Base-by-base conservation (phyloP, 1,284 basidiomycete species). In the Trichosporon asahii region DNA sequence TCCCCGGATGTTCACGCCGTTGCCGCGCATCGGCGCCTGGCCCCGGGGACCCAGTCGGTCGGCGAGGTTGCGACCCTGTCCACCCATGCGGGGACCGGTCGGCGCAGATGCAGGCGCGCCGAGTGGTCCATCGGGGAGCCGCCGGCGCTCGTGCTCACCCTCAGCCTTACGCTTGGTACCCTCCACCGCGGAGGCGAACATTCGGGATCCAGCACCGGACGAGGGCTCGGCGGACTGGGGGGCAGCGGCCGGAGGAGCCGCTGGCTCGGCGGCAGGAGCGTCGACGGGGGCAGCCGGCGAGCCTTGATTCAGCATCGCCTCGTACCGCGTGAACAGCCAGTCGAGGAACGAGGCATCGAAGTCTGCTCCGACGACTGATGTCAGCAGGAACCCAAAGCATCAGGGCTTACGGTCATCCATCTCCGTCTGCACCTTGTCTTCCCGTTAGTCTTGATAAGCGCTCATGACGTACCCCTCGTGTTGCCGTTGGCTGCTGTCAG, bases 271-370 rank as follows among this genome's bases (percentile, higher is more conserved):
- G 11, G 18, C 40, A 4, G 40, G 40, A n/a, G 75, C 35, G 7
- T 33, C 11, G 21, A 21, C 21, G 3, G 72, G 69, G 9, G 72
- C 55, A 14, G 70, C 33, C 33, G 66, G 61, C n/a, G 40, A n/a
- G 15, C 64, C 49, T 9, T 11, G 15, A 11, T 23, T 23, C 21
- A 35, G 66, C n/a, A 70, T 53, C 53, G 76, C 70, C 7, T 72
- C 70, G 46, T 70, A 65, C 8, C 53, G 65, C 44, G 5, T 66
- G 68, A 81, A 82, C 12, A 82, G 73, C 81, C 81, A 82, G 55
- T 80, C 78, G 37, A 82, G 73, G 72, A 82, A 82, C 3, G 73
- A 71, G 9, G 75, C 55, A 64, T 80, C 79, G 65, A 79, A 79
- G 64, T 79, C 77, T 46, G 72, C 65, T 64, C 77, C 77, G 44